Base-by-base conservation (phyloP, 805 yeast genomes). In the Sugiyamaella floridensis region DNA sequence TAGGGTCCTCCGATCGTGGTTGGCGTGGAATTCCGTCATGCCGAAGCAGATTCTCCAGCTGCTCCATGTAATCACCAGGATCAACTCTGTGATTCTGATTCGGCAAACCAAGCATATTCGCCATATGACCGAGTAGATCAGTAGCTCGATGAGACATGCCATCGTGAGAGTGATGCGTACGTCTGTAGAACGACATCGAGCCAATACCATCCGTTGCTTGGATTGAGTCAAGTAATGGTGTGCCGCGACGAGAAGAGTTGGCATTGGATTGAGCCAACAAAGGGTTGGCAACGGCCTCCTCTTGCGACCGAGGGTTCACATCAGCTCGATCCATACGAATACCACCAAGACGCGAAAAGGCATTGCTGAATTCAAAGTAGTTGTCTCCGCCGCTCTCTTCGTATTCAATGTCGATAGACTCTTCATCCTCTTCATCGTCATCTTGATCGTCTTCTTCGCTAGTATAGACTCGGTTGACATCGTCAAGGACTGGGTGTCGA, bases 371-470 rank as follows among this genome's bases (percentile, higher is more conserved):
- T 15, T 55, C 58, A 22, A 37, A 47, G 32, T 44, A 44, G 18
- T 41, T 43, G 40, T 52, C 55, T 32, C 18, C 28, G 34, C 45
- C 28, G 34, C 45, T 49, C 16, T 45, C 53, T 14, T 49, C 44
- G 28, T 45, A 45, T 11, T 50, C 53, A 43, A 45, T 50, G 34
- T 50, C 53, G 10, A 45, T 19, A 5, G 49, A 49, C 47, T 49
- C 49, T 28, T 43, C 52, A 29, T 49, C 49, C 6, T 48, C 52
- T 12, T 48, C 52, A 16, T 57, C 62, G n/a, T 63, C 70, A 22
- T 63, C 71, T 10, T 68, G 69, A 43, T 68, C 75, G 42, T 63
- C 66, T 11, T 67, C 58, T 20, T 53, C 60, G 48, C 57, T 51
- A 11, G 52, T 43, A 19, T 43, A 54, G 2, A 32, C 48, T 18